Conservation (phyloP, 1,284 basidiomycete genomes). For the Pascua sp. region DNA sequence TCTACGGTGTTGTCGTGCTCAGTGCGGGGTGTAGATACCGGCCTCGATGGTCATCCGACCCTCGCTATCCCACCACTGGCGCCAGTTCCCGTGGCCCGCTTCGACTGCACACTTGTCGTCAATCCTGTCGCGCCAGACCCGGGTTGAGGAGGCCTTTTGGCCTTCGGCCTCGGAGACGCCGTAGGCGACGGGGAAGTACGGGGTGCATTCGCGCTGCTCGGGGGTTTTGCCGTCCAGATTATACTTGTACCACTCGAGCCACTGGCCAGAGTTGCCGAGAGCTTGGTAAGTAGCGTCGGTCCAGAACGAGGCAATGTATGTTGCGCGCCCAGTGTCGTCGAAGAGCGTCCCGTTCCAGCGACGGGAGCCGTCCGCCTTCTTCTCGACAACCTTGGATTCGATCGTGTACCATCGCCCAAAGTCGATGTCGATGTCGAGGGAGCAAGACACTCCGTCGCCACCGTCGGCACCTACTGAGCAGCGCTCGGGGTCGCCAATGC, state of each 20-base stretch:
- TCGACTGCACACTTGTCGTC: constrained; percentile 9
- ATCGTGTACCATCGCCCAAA: constrained; percentile 9
- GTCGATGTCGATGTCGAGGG: constrained; percentile 1
- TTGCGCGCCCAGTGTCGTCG: constrained; percentile 2
- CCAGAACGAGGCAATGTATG: constrained; percentile 8
- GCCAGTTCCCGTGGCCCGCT: neutral
- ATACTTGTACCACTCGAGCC: constrained; percentile 10
- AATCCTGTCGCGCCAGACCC: neutral
- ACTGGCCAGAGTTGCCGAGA: neutral
- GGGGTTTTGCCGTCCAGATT: neutral
- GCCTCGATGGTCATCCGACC: neutral
- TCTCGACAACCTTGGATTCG: constrained; percentile 1
- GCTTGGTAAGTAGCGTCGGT: constrained; percentile 1
- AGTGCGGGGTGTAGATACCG: neutral
- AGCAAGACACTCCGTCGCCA: constrained; percentile 2
- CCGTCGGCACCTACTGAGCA: constrained; percentile 5
- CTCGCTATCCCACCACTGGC: neutral
- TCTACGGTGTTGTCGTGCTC: too few relatives aligned
- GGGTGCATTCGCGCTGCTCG: constrained; percentile 1
- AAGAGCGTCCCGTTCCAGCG: constrained; percentile 12
- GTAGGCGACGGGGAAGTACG: neutral
- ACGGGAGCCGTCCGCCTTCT: neutral
- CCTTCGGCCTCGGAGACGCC: neutral
- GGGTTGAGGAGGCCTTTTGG: neutral
- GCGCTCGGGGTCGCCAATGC: neutral